Evolutionary conservation across 768 basidiomycete species (phyloP).

Genomic region (Mycena filopes): DNA sequence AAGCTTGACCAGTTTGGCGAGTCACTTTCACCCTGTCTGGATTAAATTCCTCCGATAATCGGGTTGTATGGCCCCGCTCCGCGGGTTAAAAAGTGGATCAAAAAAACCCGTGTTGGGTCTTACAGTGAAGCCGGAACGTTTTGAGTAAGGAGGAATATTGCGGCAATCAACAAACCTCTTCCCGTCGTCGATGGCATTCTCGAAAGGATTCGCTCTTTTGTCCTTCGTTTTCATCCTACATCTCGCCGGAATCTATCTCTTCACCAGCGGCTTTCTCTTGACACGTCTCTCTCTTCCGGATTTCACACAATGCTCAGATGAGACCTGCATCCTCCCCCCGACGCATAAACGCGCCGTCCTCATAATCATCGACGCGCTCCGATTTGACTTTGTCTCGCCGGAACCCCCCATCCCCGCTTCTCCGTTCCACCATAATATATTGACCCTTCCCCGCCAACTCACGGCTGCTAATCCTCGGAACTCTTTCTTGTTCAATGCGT

Average conservation of each 20-base stretch:
- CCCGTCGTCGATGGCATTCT: conserved; percentile 31
- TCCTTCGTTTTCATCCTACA: conserved; percentile 77
- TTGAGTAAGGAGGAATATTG: too few species aligned
- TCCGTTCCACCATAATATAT: conserved; percentile 81
- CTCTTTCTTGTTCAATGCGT: conserved; percentile 89
- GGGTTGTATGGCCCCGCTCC: too few species aligned
- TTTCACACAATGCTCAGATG: conserved; percentile 53
- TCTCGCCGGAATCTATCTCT: conserved; percentile 84
- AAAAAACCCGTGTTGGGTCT: too few species aligned
- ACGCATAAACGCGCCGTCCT: conserved; percentile 86
- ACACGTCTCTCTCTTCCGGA: conserved; percentile 78
- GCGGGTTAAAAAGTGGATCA: too few species aligned
- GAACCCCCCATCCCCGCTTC: conserved; percentile 71
- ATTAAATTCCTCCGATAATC: too few species aligned
- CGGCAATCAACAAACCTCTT: too few species aligned
- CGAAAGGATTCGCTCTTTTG: conserved; percentile 49
- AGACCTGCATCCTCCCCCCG: conserved; percentile 59
- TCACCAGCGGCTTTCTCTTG: conserved; percentile 91
- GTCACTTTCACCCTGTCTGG: too few species aligned
- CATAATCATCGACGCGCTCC: conserved; percentile 91
- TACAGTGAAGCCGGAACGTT: too few species aligned
- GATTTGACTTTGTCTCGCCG: conserved; percentile 92
- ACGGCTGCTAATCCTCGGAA: conserved; percentile 69
- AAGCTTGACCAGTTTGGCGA: too few species aligned
- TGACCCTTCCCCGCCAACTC: conserved; percentile 83